Percentiles rank a stretch among this genome's conserved stretches.
Conservation (phyloP, 2,329 filamentous ascomycete species). For the Epichloe elymi region DNA sequence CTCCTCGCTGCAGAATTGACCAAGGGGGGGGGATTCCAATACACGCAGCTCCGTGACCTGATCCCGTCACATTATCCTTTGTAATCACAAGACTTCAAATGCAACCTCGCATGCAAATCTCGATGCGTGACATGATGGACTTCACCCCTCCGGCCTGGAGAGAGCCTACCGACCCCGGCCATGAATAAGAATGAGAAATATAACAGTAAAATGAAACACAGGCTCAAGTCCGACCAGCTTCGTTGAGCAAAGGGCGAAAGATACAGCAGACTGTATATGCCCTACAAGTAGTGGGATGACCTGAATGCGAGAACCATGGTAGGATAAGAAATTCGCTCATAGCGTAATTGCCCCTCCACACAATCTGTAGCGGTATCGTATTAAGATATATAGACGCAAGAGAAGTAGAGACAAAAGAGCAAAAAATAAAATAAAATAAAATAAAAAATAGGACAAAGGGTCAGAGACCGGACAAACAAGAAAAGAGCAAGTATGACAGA, state of each 20-base stretch:
- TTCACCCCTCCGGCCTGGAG: background rate
- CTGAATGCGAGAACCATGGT: background rate
- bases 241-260: background rate
- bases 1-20: no score
- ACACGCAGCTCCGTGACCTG: no score
- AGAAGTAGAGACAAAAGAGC: background rate
- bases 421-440: background rate
- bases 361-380: background rate
- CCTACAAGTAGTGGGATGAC: background rate
- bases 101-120: background rate
- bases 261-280: background rate
- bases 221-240: background rate
- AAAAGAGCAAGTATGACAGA: background rate
- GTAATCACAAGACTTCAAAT: background rate
- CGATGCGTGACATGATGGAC: background rate
- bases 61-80: background rate
- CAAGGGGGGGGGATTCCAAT: no score
- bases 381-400: background rate
- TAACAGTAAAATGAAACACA: background rate
- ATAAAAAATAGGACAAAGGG: background rate
- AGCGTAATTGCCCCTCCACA: background rate
- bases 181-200: background rate
- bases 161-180: background rate
- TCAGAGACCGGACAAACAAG: background rate
- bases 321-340: background rate